phyloP scores from a whole-genome alignment of 2,329 filamentous ascomycete species.

The Epichloe coenophiala region DNA sequence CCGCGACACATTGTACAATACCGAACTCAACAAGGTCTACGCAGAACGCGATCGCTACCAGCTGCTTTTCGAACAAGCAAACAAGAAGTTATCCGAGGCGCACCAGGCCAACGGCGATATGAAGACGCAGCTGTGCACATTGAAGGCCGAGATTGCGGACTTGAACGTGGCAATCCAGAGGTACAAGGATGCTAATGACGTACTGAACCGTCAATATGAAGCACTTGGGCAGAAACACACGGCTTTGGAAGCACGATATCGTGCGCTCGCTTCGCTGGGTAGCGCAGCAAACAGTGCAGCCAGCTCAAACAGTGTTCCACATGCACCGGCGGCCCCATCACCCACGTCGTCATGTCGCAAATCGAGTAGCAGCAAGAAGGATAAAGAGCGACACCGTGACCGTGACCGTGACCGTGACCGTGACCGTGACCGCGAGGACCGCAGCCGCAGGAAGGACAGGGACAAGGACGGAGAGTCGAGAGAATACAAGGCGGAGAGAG shows the following conservation, averaged over 20 bases:
- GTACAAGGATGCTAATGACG: constrained; percentile 10
- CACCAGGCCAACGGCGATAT: constrained; percentile 10
- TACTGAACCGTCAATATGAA: constrained; percentile 9
- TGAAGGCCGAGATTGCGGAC: background rate
- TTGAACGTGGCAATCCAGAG: background rate
- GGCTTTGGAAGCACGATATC: constrained; percentile 16
- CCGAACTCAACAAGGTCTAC: constrained; percentile 12
- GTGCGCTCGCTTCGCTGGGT: constrained; percentile 9
- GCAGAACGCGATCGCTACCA: constrained; percentile 14
- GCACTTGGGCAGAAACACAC: constrained; percentile 17
- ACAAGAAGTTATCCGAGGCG: constrained; percentile 16
- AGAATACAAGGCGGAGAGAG: constrained; percentile 19
- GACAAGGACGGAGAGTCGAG: constrained; percentile 1
- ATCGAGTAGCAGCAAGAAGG: constrained; percentile 13
- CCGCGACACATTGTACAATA: constrained; percentile 9
- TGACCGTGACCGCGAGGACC: constrained; percentile 16
- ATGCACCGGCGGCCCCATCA: constrained; percentile 7
- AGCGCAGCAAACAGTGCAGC: background rate
- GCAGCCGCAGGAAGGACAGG: constrained; percentile 10
- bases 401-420: constrained; percentile 12
- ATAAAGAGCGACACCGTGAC: background rate
- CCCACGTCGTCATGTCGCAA: constrained; percentile 15
- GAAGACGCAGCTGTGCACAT: constrained; percentile 6
- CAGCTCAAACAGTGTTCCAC: background rate
- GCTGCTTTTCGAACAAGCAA: constrained; percentile 14